These are phyloP conservation scores for Pythium chondricola DNA, from an alignment of 352 stramenopile species.

Conservation along the genomic window DNA sequence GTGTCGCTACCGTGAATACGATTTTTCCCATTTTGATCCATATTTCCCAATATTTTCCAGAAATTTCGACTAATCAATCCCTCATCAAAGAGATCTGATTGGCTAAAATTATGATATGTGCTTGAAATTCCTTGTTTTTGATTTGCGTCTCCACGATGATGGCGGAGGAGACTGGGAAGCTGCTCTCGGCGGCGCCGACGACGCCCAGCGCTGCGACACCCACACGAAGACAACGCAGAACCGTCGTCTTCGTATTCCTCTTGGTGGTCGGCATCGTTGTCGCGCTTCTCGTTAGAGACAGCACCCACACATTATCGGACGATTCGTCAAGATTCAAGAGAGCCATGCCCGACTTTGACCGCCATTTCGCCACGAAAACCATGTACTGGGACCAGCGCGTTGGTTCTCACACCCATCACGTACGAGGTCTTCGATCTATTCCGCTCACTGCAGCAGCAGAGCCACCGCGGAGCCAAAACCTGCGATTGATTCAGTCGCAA, in stretches of 20 bases:
- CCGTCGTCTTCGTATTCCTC: too few relatives aligned
- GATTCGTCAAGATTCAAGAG: too few relatives aligned
- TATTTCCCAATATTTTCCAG: constrained; percentile 4
- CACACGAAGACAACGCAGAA: too few relatives aligned
- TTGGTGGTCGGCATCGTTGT: too few relatives aligned
- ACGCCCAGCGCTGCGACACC: not conserved
- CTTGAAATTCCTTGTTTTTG: not conserved
- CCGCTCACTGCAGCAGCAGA: too few relatives aligned
- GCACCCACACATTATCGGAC: too few relatives aligned
- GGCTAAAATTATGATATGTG: not conserved
- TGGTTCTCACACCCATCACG: not conserved
- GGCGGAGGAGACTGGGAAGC: not conserved
- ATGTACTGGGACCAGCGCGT: constrained; percentile 26
- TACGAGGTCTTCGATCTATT: not conserved
- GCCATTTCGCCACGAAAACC: constrained; percentile 32
- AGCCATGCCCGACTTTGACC: constrained; percentile 9
- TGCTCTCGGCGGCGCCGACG: not conserved
- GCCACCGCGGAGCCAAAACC: too few relatives aligned
- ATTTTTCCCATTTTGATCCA: not conserved
- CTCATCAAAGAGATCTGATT: constrained; percentile 4
- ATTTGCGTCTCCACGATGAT: not conserved
- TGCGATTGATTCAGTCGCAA: constrained; percentile 59
- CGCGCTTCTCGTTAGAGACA: too few relatives aligned
- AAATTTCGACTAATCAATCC: too few relatives aligned
- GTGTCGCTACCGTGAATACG: not conserved